Base-by-base conservation (phyloP, 306 rosid species). In the Trifolium fragiferum region DNA sequence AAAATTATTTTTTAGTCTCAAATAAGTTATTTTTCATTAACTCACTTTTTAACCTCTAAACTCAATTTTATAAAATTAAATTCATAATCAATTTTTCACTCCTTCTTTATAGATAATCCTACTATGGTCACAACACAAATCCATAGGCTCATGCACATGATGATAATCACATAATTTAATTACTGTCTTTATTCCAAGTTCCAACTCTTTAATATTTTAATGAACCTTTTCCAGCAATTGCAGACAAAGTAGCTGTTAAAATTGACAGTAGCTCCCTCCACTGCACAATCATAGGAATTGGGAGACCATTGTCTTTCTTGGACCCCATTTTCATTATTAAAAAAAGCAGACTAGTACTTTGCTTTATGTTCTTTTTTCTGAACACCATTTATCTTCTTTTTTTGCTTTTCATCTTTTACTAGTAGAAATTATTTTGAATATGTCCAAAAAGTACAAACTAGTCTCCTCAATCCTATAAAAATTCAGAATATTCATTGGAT, bases 351-450 rank as follows among this genome's bases (percentile, higher is more conserved):
- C 18, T 47, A 50, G 25, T 55, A 81, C 66, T 37, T 51, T 49
- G 49, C 82, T 80, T 80, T 84, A 64, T 75, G 73, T 74, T 14
- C 70, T 55, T 81, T 82, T 87, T 80, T 49, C 86, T 69, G 77
- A 70, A 18, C 73, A 25, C 73, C 60, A 66, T 71, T 41, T 55
- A 68, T 37, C 54, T 44, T 16, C 62, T 63, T 16, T 32, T 63
- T 35, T 73, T 21, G 13, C 77, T 76, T 6, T 5, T 61, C 78
- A 47, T 12, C 71, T 76, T 82, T 76, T 68, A 5, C 10, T 67
- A 25, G 49, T 47, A 20, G 55, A 74, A 74, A 32, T 61, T 27
- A 23, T 38, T 64, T 59, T 27, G 49, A 78, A 71, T 79, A 16
- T 46, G 80, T 70, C 89, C 80, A 66, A 66, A 85, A 78, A 85